Conservation (phyloP, 2,329 filamentous ascomycete genomes). For the Colletotrichum sp. region DNA sequence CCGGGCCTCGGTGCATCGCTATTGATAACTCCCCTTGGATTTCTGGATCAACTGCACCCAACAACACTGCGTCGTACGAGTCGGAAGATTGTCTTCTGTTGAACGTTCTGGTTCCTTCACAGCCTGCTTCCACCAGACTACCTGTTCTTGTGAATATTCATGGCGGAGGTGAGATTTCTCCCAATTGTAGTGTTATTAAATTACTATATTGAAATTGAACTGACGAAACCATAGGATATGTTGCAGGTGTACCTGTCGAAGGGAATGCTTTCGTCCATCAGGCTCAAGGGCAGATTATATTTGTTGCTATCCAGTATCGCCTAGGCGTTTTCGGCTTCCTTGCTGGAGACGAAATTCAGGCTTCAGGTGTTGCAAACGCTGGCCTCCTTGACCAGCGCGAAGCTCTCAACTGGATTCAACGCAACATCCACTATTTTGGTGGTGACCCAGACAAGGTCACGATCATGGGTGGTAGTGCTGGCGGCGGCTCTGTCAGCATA, state of each 20-base stretch:
- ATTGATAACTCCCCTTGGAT: not conserved
- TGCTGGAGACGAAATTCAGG: not conserved
- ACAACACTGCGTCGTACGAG: not conserved
- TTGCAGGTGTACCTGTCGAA: not conserved
- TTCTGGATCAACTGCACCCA: not conserved
- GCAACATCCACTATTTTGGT: not conserved
- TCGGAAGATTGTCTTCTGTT: not conserved
- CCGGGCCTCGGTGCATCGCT: not conserved
- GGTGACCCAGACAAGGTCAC: not conserved
- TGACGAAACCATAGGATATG: not conserved
- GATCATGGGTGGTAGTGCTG: not conserved
- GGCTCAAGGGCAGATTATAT: not conserved
- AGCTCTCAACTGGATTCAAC: not conserved
- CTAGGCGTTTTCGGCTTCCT: not conserved
- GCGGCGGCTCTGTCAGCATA: not conserved
- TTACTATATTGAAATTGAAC: not conserved
- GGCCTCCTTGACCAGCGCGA: not conserved
- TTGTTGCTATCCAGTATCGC: not conserved
- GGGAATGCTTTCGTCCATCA: not conserved
- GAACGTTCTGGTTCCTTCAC: not conserved
- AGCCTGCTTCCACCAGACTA: not conserved
- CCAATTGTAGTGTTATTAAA: not conserved
- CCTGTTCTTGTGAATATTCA: not conserved
- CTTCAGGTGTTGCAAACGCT: not conserved
- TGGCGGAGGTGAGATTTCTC: not conserved